Conservation (phyloP, 78 protist species). For the Pigoraptor vietnamica region DNA sequence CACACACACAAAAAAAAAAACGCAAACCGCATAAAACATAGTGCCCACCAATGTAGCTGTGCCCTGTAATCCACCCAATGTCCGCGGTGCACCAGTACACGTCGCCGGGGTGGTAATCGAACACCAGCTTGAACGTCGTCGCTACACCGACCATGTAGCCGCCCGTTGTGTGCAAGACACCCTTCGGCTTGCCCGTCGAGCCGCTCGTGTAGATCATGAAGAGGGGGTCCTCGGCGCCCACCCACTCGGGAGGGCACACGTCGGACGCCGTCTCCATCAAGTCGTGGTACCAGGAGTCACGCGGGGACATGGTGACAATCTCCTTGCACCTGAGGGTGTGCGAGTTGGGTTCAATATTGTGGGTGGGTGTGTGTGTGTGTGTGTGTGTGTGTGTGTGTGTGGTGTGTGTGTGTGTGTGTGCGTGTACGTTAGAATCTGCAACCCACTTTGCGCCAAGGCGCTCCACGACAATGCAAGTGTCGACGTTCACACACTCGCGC, state of each 20-base stretch:
- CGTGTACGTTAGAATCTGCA: too few species aligned
- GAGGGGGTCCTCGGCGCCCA: conserved; percentile 86
- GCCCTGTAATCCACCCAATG: conserved; percentile 88
- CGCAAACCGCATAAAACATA: too few species aligned
- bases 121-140: conserved; percentile 79
- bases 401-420: too few species aligned
- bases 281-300: not conserved
- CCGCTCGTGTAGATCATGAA: conserved; percentile 95
- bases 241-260: conserved; percentile 36
- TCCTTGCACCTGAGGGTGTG: not conserved
- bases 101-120: conserved; percentile 84
- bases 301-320: not conserved
- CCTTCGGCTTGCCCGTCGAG: conserved; percentile 27
- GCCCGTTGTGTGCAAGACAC: conserved; percentile 44
- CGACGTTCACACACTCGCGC: not conserved
- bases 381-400: too few species aligned
- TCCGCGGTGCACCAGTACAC: conserved; percentile 94
- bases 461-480: not conserved
- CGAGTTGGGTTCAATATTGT: not conserved
- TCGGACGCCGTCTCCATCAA: not conserved
- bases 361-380: too few species aligned
- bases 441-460: not conserved
- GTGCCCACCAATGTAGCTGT: conserved; percentile 88
- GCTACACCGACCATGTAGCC: conserved; percentile 80
- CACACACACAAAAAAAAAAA: too few species aligned